These are phyloP conservation scores for Coemansia sp. DNA, from an alignment of 192 early-diverging fungal species.

Conservation along the genomic window DNA sequence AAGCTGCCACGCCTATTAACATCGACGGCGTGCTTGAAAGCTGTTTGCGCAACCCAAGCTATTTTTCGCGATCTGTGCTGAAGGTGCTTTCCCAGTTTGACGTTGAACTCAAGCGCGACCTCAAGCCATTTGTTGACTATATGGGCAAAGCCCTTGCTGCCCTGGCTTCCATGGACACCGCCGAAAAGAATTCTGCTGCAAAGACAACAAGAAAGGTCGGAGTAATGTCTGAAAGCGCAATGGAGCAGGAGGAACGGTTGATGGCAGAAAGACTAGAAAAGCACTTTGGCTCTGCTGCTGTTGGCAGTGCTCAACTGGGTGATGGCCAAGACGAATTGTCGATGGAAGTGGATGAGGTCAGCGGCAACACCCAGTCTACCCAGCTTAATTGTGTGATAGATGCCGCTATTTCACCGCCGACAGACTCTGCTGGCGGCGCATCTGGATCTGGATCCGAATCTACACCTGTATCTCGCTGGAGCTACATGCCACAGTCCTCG, in stretches of 20 bases:
- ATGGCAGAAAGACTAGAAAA: constrained; percentile 30
- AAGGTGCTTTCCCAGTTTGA: constrained; percentile 32
- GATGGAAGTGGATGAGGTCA: constrained; percentile 17
- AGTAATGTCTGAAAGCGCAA: constrained; percentile 9
- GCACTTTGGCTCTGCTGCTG: constrained; percentile 13
- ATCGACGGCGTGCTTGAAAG: constrained; percentile 61
- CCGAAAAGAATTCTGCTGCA: neutral
- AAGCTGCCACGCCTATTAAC: constrained; percentile 10
- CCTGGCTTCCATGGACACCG: constrained; percentile 31
- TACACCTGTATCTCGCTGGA: constrained; percentile 20
- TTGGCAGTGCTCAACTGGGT: neutral
- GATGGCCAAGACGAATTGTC: neutral
- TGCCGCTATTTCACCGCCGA: neutral
- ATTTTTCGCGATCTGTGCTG: constrained; percentile 52
- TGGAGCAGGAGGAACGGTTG: constrained; percentile 35
- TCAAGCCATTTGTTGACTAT: constrained; percentile 51
- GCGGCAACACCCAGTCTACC: neutral
- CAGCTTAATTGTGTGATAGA: neutral
- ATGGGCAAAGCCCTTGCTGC: constrained; percentile 52
- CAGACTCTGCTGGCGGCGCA: constrained; percentile 2
- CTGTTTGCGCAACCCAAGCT: constrained; percentile 61
- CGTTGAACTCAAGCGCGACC: constrained; percentile 28
- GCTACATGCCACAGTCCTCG: constrained; percentile 10
- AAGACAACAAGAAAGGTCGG: constrained; percentile 1
- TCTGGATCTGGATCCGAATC: no score